Percentiles rank a stretch among this genome's conserved stretches.
Conservation (phyloP, 2,329 filamentous ascomycete species). For the Aurifilum marmelostoma region DNA sequence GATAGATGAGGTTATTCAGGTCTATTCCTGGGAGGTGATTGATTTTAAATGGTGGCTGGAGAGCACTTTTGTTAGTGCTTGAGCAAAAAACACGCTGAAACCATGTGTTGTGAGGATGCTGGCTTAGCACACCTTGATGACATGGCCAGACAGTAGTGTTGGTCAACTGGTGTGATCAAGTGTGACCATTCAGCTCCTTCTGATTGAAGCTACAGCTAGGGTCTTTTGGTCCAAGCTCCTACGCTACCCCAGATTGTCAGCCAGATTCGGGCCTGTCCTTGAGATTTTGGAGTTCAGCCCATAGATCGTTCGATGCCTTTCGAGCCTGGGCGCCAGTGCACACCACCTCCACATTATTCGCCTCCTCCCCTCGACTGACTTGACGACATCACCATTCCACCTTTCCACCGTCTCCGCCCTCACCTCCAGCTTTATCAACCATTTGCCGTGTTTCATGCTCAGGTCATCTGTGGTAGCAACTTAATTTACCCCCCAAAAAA, state of each 20-base stretch:
- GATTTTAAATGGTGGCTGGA: background rate
- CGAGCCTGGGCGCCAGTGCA: background rate
- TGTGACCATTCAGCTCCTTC: conserved; percentile 26
- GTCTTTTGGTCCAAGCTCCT: conserved; percentile 14
- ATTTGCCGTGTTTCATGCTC: conserved; percentile 13
- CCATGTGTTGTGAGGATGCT: background rate
- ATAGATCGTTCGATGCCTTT: conserved; percentile 26
- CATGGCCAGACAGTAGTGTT: background rate
- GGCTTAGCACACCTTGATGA: background rate
- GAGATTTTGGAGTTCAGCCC: background rate
- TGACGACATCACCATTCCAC: conserved; percentile 28
- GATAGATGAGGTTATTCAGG: no score
- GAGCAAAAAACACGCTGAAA: background rate
- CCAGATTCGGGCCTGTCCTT: background rate
- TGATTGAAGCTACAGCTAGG: conserved; percentile 21
- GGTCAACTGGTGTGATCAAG: conserved; percentile 23
- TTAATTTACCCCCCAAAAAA: background rate
- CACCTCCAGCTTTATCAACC: background rate
- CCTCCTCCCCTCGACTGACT: conserved; percentile 24
- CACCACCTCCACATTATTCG: conserved; percentile 24
- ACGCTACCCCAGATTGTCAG: conserved; percentile 29
- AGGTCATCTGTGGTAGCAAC: conserved; percentile 13
- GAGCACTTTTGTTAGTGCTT: background rate
- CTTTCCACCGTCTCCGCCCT: background rate
- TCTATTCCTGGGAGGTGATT: background rate